phyloP scores from a whole-genome alignment of 2,329 filamentous ascomycete genomes.

The Diplocarpon mali region DNA sequence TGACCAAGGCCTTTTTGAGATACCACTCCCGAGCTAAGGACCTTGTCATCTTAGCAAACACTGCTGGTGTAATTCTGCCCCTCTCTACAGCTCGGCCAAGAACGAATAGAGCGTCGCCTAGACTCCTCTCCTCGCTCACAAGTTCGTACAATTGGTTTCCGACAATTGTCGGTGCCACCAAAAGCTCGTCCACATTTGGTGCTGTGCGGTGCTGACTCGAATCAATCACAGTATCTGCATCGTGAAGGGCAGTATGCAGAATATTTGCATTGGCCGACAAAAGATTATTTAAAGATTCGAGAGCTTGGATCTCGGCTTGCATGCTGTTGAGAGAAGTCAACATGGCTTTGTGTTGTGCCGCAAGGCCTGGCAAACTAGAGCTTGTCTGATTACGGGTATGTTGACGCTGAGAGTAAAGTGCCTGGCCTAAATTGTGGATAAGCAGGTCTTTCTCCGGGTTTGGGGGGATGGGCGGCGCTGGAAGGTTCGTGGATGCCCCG shows the following conservation, averaged over 20 bases:
- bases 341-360: constrained; percentile 71
- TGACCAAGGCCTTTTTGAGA: constrained; percentile 68
- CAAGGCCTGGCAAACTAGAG: constrained; percentile 62
- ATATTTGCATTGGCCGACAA: constrained; percentile 69
- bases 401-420: constrained; percentile 58
- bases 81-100: constrained; percentile 63
- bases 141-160: constrained; percentile 85
- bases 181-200: constrained; percentile 76
- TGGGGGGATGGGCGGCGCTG: constrained; percentile 78
- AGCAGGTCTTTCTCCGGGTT: constrained; percentile 94
- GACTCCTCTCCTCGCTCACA: constrained; percentile 77
- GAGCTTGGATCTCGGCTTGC: constrained; percentile 59
- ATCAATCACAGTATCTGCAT: constrained; percentile 68
- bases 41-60: constrained; percentile 69
- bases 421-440: constrained; percentile 61
- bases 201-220: constrained; percentile 57
- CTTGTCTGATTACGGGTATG: constrained; percentile 61
- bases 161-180: constrained; percentile 89
- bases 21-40: constrained; percentile 70
- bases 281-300: constrained; percentile 59
- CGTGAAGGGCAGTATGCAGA: constrained; percentile 63
- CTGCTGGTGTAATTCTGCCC: constrained; percentile 57
- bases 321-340: constrained; percentile 56
- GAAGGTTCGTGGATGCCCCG: constrained; percentile 33
- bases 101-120: constrained; percentile 79